Conservation (phyloP, 306 rosid species). For the Vigna nakashimae region DNA sequence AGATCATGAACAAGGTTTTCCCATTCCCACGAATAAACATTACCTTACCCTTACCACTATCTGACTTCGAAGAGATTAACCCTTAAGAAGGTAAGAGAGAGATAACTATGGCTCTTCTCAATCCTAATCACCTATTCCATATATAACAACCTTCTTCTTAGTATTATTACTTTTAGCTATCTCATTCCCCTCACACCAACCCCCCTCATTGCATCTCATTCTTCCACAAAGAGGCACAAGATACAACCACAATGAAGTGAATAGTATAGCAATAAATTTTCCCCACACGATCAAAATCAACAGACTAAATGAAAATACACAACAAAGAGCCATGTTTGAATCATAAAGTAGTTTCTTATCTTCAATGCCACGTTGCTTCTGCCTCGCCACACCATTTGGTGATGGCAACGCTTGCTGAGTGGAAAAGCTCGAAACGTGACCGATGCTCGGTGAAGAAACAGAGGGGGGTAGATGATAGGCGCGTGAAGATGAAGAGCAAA, state of each 20-base stretch:
- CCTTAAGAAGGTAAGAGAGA: no score
- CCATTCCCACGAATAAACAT: no score
- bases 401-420: background rate
- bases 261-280: constrained; percentile 38
- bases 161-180: background rate
- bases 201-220: background rate
- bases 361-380: constrained; percentile 4
- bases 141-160: background rate
- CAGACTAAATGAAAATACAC: constrained; percentile 19
- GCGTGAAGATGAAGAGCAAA: background rate
- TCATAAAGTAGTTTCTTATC: background rate
- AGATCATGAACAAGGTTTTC: no score
- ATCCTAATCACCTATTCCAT: background rate
- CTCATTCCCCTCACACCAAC: background rate
- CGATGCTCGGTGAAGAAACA: background rate
- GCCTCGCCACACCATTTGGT: background rate
- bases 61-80: no score
- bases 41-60: no score
- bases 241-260: constrained; percentile 37
- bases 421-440: background rate
- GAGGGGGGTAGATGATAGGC: background rate
- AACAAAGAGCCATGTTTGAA: background rate
- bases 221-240: constrained; percentile 9
- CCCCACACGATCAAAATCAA: constrained; percentile 51
- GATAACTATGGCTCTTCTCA: no score